Conservation (phyloP, 139 green algal species). For the Chlamydomonas eustigma region DNA sequence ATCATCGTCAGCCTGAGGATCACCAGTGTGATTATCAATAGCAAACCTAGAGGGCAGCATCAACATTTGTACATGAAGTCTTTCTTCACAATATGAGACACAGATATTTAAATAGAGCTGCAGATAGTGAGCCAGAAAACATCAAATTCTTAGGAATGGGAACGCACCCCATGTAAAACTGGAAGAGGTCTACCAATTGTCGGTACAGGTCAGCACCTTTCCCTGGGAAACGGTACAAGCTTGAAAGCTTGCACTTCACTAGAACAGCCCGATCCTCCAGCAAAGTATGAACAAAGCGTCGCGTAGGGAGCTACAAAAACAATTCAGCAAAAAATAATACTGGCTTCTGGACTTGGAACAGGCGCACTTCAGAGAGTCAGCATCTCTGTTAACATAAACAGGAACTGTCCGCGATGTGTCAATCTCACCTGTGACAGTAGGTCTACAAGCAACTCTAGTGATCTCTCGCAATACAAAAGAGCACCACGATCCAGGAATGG, state of each 20-base stretch:
- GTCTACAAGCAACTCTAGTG: constrained; percentile 86
- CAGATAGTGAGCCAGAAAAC: neutral
- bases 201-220: constrained; percentile 51
- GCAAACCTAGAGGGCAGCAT: too few species aligned
- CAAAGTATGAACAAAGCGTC: constrained; percentile 77
- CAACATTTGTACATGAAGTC: too few species aligned
- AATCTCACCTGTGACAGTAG: constrained; percentile 72
- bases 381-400: too few species aligned
- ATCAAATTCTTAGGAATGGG: too few species aligned
- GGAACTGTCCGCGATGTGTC: too few species aligned
- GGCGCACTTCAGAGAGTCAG: too few species aligned
- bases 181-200: constrained; percentile 85
- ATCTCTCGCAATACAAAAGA: constrained; percentile 82
- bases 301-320: constrained; percentile 71
- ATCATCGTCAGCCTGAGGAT: constrained; percentile 81
- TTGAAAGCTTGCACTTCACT: constrained; percentile 54
- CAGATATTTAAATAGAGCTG: neutral
- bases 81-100: too few species aligned
- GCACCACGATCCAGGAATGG: constrained; percentile 4
- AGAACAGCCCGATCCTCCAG: constrained; percentile 80
- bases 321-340: too few species aligned
- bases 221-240: constrained; percentile 17
- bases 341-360: too few species aligned
- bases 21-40: constrained; percentile 91
- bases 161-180: constrained; percentile 65